Evolutionary conservation across 495 filamentous ascomycete genomes (phyloP), one percentile per base, ranked within the genome.

Genomic region (Neurospora tetrasperma): DNA sequence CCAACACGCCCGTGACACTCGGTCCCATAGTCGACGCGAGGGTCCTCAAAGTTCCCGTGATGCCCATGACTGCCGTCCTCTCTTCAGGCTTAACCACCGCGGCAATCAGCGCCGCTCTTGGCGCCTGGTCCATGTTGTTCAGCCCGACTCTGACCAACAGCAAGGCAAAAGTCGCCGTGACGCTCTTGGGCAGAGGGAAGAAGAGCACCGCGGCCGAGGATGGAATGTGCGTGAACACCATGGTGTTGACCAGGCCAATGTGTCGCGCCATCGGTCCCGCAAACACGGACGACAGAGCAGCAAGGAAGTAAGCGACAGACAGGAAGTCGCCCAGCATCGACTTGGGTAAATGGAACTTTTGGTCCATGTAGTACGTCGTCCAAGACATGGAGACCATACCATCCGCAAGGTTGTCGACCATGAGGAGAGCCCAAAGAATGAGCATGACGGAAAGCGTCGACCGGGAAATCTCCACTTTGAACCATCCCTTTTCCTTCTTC

Each of bases 81-180:
- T 96, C 93, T 71, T 88, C 88, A 0, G 91, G 88, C 39, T 89
- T 85, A 6, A 96, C 87, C 0, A 90, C 89, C 0, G 90, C 88
- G 1, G 93, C 90, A 12, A 97, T 86, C 79, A 97, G 94, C 0
- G 94, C 93, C 2, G 92, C 88, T 1, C 93, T 89, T 0, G 94
- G 94, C 0, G 90, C 92, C 75, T 92, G 89, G 78, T 97, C 93
- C 93, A 96, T 97, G 66, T 81, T 80, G 75, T 85, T 84, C 9
- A 85, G 74, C 10, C 81, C 77, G 0, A 91, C 86, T 43, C 94
- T 88, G 18, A 94, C 78, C 23, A 95, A 82, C 16, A 94, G 81
- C 66, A 94, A 86, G 5, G 84, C 87, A 70, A 90, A 82, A 0
- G 90, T 86, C 4, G 92, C 73, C 4, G 82, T 81, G 0, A 91